A percentile compares a stretch with the other conserved stretches of the same genome.
Evolutionary conservation across 768 basidiomycete genomes (phyloP).

Genomic region (Russula vinacea): DNA sequence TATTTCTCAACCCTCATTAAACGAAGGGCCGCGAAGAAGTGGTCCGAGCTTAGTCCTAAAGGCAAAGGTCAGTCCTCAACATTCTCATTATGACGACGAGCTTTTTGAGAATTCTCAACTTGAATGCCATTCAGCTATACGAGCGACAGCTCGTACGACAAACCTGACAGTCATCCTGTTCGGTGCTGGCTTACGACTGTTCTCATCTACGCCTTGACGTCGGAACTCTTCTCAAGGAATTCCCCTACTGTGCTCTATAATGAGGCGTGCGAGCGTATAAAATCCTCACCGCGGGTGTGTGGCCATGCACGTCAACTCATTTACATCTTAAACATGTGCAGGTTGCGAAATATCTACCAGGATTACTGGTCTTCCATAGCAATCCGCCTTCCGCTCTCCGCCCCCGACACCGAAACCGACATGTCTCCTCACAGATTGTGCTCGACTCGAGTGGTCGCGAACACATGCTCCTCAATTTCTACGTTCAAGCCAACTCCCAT

Average conservation of each 20-base stretch:
- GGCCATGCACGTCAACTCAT: background rate
- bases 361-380: constrained; percentile 73
- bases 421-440: constrained; percentile 74
- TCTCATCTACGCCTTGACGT: constrained; percentile 72
- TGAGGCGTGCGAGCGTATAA: constrained; percentile 51
- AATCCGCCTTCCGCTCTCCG: constrained; percentile 72
- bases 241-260: constrained; percentile 80
- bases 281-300: constrained; percentile 46
- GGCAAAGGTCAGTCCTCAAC: constrained; percentile 61
- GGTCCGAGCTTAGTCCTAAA: constrained; percentile 72
- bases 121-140: constrained; percentile 42
- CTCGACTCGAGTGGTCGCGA: constrained; percentile 72
- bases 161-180: constrained; percentile 57
- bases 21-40: constrained; percentile 62
- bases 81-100: background rate
- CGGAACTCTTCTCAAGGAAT: constrained; percentile 85
- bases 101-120: background rate
- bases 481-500: constrained; percentile 59
- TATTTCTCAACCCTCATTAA: constrained; percentile 53
- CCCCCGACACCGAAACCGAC: constrained; percentile 79
- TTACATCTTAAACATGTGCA: constrained; percentile 34
- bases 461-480: constrained; percentile 84
- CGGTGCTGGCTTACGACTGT: constrained; percentile 80
- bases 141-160: constrained; percentile 50
- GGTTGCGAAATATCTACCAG: constrained; percentile 67